A percentile compares a stretch with the other conserved stretches of the same genome.
Conservation (phyloP, 2,329 filamentous ascomycete species). For the Aureobasidium sp. region DNA sequence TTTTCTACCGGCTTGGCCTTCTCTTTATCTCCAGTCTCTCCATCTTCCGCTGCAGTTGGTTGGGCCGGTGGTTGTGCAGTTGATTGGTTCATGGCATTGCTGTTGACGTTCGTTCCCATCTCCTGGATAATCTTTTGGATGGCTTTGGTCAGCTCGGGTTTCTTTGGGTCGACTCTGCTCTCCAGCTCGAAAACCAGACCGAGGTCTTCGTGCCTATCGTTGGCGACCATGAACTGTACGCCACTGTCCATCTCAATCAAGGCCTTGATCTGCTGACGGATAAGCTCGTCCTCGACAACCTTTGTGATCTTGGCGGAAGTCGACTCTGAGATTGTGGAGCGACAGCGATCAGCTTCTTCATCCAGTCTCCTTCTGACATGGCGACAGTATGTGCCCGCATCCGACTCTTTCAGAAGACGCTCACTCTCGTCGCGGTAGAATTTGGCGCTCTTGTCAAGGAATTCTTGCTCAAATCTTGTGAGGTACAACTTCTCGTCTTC, state of each 20-base stretch:
- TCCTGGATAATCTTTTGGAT: slow-evolving; percentile 70
- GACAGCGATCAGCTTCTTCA: slow-evolving; percentile 77
- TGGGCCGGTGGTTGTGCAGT: slow-evolving; percentile 44
- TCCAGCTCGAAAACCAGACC: slow-evolving; percentile 76
- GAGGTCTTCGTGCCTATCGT: slow-evolving; percentile 72
- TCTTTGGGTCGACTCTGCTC: slow-evolving; percentile 66
- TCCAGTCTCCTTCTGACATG: slow-evolving; percentile 65
- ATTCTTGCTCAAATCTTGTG: slow-evolving; percentile 72
- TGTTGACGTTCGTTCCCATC: slow-evolving; percentile 77
- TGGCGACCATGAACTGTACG: slow-evolving; percentile 82
- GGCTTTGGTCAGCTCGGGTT: slow-evolving; percentile 60
- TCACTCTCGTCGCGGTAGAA: slow-evolving; percentile 77
- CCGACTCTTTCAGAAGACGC: slow-evolving; percentile 65
- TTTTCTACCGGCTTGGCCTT: slow-evolving; percentile 41
- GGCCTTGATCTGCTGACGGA: slow-evolving; percentile 68
- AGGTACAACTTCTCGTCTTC: slow-evolving; percentile 78
- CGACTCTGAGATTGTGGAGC: slow-evolving; percentile 67
- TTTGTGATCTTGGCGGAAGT: slow-evolving; percentile 66
- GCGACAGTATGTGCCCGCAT: slow-evolving; percentile 75
- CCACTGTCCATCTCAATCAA: slow-evolving; percentile 84
- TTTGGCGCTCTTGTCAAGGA: slow-evolving; percentile 59
- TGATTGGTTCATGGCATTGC: slow-evolving; percentile 48
- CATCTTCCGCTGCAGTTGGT: slow-evolving; percentile 50
- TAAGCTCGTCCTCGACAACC: slow-evolving; percentile 76
- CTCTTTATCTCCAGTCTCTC: slow-evolving; percentile 39